These are phyloP conservation scores for Anisogramma anomala DNA, from an alignment of 2,329 filamentous ascomycete genomes.

Conservation along the genomic window DNA sequence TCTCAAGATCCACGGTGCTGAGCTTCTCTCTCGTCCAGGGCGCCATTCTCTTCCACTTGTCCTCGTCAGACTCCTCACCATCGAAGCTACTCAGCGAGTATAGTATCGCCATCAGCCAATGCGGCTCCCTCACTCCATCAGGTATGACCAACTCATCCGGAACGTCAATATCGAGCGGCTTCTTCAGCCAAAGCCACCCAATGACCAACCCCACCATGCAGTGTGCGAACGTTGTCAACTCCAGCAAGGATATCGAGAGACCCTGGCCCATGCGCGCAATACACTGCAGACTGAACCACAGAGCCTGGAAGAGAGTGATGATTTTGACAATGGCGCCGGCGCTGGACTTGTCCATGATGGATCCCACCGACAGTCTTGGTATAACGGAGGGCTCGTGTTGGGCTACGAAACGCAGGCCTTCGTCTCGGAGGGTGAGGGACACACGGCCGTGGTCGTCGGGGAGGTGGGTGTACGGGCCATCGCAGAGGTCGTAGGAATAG, in stretches of 20 bases:
- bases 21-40: not conserved
- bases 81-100: constrained; percentile 8
- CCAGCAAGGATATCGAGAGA: constrained; percentile 23
- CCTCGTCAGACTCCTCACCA: constrained; percentile 6
- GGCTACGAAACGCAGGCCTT: constrained; percentile 5
- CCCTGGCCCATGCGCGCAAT: constrained; percentile 20
- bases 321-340: constrained; percentile 21
- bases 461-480: not conserved
- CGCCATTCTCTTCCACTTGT: constrained; percentile 1
- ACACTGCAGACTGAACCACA: constrained; percentile 25
- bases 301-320: constrained; percentile 23
- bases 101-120: constrained; percentile 5
- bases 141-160: constrained; percentile 4
- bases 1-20: not conserved
- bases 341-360: constrained; percentile 22
- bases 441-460: constrained; percentile 5
- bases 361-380: constrained; percentile 24
- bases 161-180: constrained; percentile 17
- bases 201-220: constrained; percentile 22
- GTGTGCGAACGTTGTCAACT: constrained; percentile 23
- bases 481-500: constrained; percentile 5
- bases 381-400: constrained; percentile 23
- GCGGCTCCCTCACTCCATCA: not conserved
- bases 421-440: constrained; percentile 3
- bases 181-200: constrained; percentile 22